Conservation (phyloP, 768 basidiomycete genomes). For the Sutorius australiensis region DNA sequence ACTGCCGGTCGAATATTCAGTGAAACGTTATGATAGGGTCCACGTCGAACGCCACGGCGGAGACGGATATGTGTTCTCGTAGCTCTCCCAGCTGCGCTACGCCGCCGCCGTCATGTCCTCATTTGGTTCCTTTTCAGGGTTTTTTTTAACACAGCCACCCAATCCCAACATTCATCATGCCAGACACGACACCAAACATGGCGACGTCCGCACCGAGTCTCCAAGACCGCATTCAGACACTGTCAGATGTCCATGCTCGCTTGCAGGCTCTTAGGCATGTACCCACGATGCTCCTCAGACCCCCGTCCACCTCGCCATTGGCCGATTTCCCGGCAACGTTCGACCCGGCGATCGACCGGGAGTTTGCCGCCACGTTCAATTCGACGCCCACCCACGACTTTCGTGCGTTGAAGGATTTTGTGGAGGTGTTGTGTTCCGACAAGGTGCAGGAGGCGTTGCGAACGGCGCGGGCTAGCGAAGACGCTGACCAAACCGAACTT, state of each 20-base stretch:
- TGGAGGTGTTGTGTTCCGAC: constrained; percentile 46
- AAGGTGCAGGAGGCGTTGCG: constrained; percentile 56
- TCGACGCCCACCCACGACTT: constrained; percentile 39
- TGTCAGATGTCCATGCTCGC: constrained; percentile 44
- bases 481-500: constrained; percentile 48
- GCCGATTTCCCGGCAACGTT: constrained; percentile 27
- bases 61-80: background rate
- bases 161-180: background rate
- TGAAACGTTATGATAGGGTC: background rate
- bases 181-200: background rate
- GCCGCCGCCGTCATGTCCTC: background rate
- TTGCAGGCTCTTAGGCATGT: constrained; percentile 45
- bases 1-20: background rate
- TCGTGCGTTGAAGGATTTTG: constrained; percentile 44
- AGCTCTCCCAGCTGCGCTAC: background rate
- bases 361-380: constrained; percentile 28
- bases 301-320: constrained; percentile 27
- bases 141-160: constrained; percentile 18
- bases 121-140: background rate
- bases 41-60: constrained; percentile 12
- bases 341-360: constrained; percentile 24
- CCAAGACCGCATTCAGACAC: constrained; percentile 42
- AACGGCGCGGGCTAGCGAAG: constrained; percentile 53
- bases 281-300: constrained; percentile 43
- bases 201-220: constrained; percentile 25